These are phyloP conservation scores for Hymenoscyphus occultus DNA, from an alignment of 2,329 filamentous ascomycete genomes.

Conservation along the genomic window DNA sequence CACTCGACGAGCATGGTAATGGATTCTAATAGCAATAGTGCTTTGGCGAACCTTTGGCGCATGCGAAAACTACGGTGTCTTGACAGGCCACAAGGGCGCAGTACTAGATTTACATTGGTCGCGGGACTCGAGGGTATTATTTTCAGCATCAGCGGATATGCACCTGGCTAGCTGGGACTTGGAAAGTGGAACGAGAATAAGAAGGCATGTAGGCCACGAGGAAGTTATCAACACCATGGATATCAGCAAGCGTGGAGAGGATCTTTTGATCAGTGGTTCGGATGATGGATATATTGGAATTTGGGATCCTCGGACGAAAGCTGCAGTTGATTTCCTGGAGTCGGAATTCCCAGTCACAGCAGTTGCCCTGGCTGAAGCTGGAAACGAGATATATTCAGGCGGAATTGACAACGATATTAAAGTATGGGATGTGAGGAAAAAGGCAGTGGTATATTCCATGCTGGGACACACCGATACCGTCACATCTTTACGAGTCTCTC, in stretches of 20 bases:
- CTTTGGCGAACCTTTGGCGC: slow-evolving; percentile 91
- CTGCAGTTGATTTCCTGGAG: slow-evolving; percentile 81
- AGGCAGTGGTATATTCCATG: slow-evolving; percentile 82
- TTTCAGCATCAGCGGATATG: slow-evolving; percentile 90
- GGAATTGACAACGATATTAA: slow-evolving; percentile 97
- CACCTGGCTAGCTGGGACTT: slow-evolving; percentile 93
- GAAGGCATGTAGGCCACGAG: slow-evolving; percentile 87
- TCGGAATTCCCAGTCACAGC: slow-evolving; percentile 92
- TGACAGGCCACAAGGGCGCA: slow-evolving; percentile 87
- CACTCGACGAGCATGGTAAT: not conserved
- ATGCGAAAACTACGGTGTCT: slow-evolving; percentile 89
- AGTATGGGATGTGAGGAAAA: slow-evolving; percentile 95
- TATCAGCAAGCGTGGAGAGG: slow-evolving; percentile 84
- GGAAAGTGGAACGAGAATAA: slow-evolving; percentile 86
- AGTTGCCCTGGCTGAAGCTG: slow-evolving; percentile 85
- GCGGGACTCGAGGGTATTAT: slow-evolving; percentile 85
- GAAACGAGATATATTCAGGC: slow-evolving; percentile 91
- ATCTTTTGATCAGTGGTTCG: slow-evolving; percentile 84
- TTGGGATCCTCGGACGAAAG: slow-evolving; percentile 92
- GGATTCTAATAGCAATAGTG: slow-evolving; percentile 52
- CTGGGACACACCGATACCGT: slow-evolving; percentile 88
- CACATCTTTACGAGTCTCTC: slow-evolving; percentile 86
- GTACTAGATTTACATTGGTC: slow-evolving; percentile 95
- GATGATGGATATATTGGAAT: slow-evolving; percentile 93
- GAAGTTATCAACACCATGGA: slow-evolving; percentile 94